Percentiles rank a stretch among this genome's conserved stretches.
Evolutionary conservation across 2,329 filamentous ascomycete species (phyloP).

Genomic region (Aciculosporium take): DNA sequence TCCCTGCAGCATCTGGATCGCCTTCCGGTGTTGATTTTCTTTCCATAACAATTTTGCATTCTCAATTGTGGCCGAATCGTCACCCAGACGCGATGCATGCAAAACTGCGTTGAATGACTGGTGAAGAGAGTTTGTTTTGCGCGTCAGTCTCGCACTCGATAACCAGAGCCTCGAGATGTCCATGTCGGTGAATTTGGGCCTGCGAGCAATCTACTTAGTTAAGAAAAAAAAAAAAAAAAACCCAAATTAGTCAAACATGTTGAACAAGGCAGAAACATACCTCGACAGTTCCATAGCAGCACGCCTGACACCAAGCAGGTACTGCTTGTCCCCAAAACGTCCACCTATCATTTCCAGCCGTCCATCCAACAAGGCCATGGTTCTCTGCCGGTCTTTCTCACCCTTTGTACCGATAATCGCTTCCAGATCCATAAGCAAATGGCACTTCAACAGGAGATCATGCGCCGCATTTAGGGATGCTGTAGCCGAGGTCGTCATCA

Average conservation of each 20-base stretch:
- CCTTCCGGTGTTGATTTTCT: constrained; percentile 84
- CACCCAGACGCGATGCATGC: constrained; percentile 70
- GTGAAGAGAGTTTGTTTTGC: constrained; percentile 69
- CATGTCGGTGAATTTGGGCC: constrained; percentile 47
- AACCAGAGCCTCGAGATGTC: constrained; percentile 80
- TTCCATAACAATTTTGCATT: constrained; percentile 88
- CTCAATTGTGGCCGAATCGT: constrained; percentile 82
- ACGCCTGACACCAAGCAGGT: constrained; percentile 70
- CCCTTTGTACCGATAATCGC: constrained; percentile 45
- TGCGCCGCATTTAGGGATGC: constrained; percentile 73
- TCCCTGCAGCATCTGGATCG: constrained; percentile 78
- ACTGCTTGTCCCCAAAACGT: constrained; percentile 87
- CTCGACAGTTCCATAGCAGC: constrained; percentile 71
- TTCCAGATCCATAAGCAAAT: constrained; percentile 79
- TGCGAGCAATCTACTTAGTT: constrained; percentile 13
- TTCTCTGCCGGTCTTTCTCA: constrained; percentile 22
- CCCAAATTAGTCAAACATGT: too few species aligned
- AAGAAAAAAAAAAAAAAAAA: too few species aligned
- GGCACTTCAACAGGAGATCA: constrained; percentile 70
- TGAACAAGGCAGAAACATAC: constrained; percentile 25
- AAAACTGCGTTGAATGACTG: constrained; percentile 91
- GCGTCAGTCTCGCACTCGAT: constrained; percentile 67
- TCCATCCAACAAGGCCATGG: constrained; percentile 39
- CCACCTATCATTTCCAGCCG: constrained; percentile 83
- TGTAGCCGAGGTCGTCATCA: constrained; percentile 63